phyloP scores from a whole-genome alignment of 495 filamentous ascomycete species.

The Trichocladium uniseriatum region DNA sequence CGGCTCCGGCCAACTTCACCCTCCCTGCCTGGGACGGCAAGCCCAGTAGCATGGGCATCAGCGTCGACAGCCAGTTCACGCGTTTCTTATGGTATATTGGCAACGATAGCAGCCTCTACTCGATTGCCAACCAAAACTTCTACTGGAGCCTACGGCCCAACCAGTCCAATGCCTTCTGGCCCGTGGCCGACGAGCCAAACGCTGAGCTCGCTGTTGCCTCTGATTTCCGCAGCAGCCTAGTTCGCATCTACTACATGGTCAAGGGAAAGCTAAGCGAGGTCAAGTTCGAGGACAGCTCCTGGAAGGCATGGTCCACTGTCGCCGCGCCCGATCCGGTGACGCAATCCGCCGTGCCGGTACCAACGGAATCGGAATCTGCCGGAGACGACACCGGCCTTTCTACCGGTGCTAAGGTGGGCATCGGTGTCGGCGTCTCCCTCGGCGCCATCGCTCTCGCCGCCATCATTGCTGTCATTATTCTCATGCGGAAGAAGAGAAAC shows the following conservation, averaged over 20 bases:
- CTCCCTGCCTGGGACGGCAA: slow-evolving; percentile 25
- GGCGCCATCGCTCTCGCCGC: slow-evolving; percentile 20
- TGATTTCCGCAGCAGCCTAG: slow-evolving; percentile 14
- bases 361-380: not conserved
- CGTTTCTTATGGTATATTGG: slow-evolving; percentile 32
- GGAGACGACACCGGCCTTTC: slow-evolving; percentile 20
- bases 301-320: slow-evolving; percentile 14
- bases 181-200: slow-evolving; percentile 27
- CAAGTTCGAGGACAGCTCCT: slow-evolving; percentile 19
- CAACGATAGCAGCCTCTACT: slow-evolving; percentile 24
- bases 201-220: slow-evolving; percentile 22
- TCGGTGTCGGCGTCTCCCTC: slow-evolving; percentile 29
- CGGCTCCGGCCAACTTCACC: slow-evolving; percentile 20
- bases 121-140: slow-evolving; percentile 20
- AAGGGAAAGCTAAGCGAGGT: slow-evolving; percentile 25
- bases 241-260: slow-evolving; percentile 29
- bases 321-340: not conserved
- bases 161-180: slow-evolving; percentile 23
- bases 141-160: slow-evolving; percentile 16
- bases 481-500: slow-evolving; percentile 13
- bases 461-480: slow-evolving; percentile 18
- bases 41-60: slow-evolving; percentile 19
- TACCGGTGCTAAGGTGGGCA: slow-evolving; percentile 28
- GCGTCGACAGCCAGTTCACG: slow-evolving; percentile 19
- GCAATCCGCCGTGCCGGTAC: not conserved